Percentiles rank a stretch among this genome's conserved stretches.
Conservation (phyloP, 2,329 filamentous ascomycete genomes). For the Trichoderma sp. region DNA sequence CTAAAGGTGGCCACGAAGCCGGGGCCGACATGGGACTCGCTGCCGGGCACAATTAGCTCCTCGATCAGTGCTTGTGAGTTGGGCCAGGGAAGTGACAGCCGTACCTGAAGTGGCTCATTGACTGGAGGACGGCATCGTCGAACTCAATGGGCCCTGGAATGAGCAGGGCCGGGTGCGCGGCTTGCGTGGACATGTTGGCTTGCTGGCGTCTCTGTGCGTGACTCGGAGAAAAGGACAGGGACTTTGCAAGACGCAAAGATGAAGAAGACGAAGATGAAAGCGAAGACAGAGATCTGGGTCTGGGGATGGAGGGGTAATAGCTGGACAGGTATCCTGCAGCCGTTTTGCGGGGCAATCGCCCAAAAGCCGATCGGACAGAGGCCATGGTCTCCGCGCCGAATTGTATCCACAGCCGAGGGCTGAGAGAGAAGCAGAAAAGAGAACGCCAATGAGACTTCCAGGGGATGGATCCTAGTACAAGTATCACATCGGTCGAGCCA, state of each 20-base stretch:
- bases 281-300: slow-evolving; percentile 6
- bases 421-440: background rate
- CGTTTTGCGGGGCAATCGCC: slow-evolving; percentile 29
- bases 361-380: slow-evolving; percentile 30
- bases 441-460: slow-evolving; percentile 6
- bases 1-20: slow-evolving; percentile 89
- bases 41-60: slow-evolving; percentile 35
- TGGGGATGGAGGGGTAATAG: slow-evolving; percentile 29
- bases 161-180: slow-evolving; percentile 69
- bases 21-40: slow-evolving; percentile 89
- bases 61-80: slow-evolving; percentile 25
- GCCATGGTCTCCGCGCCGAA: slow-evolving; percentile 17
- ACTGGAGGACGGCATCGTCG: slow-evolving; percentile 91
- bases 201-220: slow-evolving; percentile 23
- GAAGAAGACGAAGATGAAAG: background rate
- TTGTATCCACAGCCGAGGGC: slow-evolving; percentile 16
- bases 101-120: slow-evolving; percentile 92
- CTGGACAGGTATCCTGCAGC: slow-evolving; percentile 16
- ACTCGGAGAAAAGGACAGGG: background rate
- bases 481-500: background rate
- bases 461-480: background rate
- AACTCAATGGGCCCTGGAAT: slow-evolving; percentile 98
- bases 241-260: slow-evolving; percentile 22
- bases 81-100: background rate
- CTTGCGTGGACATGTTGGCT: slow-evolving; percentile 58